Conservation (phyloP, 2,329 filamentous ascomycete genomes). For the Hypomyces perniciosus region DNA sequence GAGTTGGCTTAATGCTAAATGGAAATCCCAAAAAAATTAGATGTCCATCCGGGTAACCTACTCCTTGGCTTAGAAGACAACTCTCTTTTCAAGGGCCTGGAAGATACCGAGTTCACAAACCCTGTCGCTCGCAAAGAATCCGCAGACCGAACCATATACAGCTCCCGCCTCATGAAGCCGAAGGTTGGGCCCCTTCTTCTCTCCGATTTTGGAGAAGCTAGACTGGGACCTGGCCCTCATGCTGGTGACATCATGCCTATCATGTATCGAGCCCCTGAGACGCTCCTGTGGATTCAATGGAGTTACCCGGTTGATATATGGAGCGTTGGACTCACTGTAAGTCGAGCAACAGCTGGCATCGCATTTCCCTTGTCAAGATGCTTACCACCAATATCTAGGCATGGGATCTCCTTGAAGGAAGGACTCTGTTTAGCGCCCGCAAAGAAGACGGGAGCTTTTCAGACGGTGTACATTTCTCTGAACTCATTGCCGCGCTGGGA, state of each 20-base stretch:
- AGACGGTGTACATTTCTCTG: conserved; percentile 19
- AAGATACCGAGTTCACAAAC: conserved; percentile 19
- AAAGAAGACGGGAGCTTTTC: conserved; percentile 18
- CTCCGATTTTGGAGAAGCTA: conserved; percentile 25
- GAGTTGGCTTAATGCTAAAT: too few relatives aligned
- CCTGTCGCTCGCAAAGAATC: conserved; percentile 19
- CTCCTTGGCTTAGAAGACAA: conserved; percentile 19
- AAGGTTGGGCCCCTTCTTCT: conserved; percentile 21
- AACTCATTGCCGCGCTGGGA: conserved; percentile 21
- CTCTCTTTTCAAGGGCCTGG: conserved; percentile 17
- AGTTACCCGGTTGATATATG: conserved; percentile 23
- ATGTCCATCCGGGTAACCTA: conserved; percentile 22
- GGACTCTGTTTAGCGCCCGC: conserved; percentile 16
- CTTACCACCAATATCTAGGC: conserved; percentile 10
- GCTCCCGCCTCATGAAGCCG: conserved; percentile 20
- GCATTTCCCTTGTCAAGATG: not conserved
- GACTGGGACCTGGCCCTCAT: conserved; percentile 21
- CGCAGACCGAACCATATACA: conserved; percentile 19
- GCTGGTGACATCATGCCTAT: conserved; percentile 25
- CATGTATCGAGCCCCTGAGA: conserved; percentile 21
- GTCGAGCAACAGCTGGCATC: not conserved
- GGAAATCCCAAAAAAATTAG: conserved; percentile 6
- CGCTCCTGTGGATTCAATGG: conserved; percentile 19
- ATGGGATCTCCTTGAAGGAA: conserved; percentile 20
- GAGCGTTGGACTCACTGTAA: conserved; percentile 23